phyloP scores from a whole-genome alignment of 768 basidiomycete species.

The Trametes cubensis region DNA sequence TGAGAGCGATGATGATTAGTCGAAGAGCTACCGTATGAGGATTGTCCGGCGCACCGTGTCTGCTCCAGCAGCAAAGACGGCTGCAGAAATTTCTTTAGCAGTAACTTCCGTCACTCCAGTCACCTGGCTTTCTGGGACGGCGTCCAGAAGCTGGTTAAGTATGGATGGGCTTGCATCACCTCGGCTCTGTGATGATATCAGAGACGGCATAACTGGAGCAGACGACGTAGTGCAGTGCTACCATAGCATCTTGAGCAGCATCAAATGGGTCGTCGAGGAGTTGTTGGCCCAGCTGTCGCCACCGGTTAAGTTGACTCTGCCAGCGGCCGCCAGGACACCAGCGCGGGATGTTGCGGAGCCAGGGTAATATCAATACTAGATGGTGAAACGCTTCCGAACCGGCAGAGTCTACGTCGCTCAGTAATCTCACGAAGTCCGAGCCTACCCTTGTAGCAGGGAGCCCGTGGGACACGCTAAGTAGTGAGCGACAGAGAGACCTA shows the following conservation, averaged over 20 bases:
- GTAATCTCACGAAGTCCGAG: no score
- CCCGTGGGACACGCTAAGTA: background rate
- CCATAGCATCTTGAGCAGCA: conserved; percentile 56
- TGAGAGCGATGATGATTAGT: conserved; percentile 29
- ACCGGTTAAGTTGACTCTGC: conserved; percentile 53
- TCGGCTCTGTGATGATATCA: conserved; percentile 48
- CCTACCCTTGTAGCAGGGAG: no score
- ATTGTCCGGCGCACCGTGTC: background rate
- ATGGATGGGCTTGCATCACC: background rate
- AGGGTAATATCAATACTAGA: no score
- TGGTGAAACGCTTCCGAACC: no score
- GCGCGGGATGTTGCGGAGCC: conserved; percentile 45
- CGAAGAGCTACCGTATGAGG: no score
- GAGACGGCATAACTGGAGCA: conserved; percentile 48
- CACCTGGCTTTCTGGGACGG: background rate
- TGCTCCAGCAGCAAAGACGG: conserved; percentile 1
- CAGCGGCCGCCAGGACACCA: conserved; percentile 71
- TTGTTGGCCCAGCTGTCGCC: conserved; percentile 62
- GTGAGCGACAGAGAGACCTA: background rate
- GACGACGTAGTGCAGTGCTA: conserved; percentile 25
- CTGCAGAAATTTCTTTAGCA: conserved; percentile 12
- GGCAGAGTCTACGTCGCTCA: no score
- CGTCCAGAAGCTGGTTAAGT: background rate
- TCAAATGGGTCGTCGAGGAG: conserved; percentile 62
- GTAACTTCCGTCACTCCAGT: background rate